Percentiles rank a stretch among this genome's conserved stretches.
Evolutionary conservation across 163 green algal genomes (phyloP).

Genomic region (Botryococcus braunii): DNA sequence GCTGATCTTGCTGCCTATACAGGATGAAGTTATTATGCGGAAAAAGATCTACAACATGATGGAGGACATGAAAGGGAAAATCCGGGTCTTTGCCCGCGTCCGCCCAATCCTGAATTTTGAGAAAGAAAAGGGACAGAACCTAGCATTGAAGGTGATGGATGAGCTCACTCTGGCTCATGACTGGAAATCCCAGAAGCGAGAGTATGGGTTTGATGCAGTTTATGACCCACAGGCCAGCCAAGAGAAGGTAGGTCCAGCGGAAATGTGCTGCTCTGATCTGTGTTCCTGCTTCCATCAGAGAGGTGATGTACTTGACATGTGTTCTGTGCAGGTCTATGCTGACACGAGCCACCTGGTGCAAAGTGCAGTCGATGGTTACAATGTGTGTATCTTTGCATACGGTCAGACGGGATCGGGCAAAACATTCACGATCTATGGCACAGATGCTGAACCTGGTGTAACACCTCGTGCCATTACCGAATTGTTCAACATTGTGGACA

Average conservation of each 20-base stretch:
- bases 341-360: slow-evolving; percentile 95
- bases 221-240: slow-evolving; percentile 47
- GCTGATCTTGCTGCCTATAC: too few relatives aligned
- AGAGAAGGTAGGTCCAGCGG: slow-evolving; percentile 41
- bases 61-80: slow-evolving; percentile 92
- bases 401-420: slow-evolving; percentile 78
- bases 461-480: slow-evolving; percentile 77
- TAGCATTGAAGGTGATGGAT: slow-evolving; percentile 71
- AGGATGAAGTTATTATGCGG: slow-evolving; percentile 46
- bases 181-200: slow-evolving; percentile 86
- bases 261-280: too few relatives aligned
- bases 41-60: slow-evolving; percentile 86
- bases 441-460: slow-evolving; percentile 57
- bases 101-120: slow-evolving; percentile 83
- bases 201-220: slow-evolving; percentile 88
- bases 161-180: slow-evolving; percentile 80
- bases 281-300: too few relatives aligned
- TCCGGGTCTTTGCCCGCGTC: slow-evolving; percentile 83
- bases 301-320: too few relatives aligned
- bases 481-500: slow-evolving; percentile 54
- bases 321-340: slow-evolving; percentile 71
- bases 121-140: slow-evolving; percentile 33
- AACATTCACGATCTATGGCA: slow-evolving; percentile 85
- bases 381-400: slow-evolving; percentile 98
- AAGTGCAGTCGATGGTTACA: slow-evolving; percentile 91